Conservation (phyloP, 2,329 filamentous ascomycete species). For the Aspergillus transmontanensis region DNA sequence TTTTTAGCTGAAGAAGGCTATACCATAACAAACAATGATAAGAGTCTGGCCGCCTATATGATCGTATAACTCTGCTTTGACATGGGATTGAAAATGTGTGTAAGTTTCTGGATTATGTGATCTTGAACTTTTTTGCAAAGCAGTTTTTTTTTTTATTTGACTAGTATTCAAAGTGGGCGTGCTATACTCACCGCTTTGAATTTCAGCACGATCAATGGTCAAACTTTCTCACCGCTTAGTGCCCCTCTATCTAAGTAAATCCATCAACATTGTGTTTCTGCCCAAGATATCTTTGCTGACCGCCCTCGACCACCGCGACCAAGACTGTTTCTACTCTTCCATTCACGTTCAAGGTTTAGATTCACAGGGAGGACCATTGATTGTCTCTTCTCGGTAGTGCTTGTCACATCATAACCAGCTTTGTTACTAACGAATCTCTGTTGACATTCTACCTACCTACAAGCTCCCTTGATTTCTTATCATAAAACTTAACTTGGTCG, state of each 20-base stretch:
- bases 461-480: background rate
- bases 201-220: background rate
- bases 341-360: background rate
- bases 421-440: background rate
- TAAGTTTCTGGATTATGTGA: constrained; percentile 41
- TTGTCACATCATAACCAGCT: background rate
- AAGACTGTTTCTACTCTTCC: background rate
- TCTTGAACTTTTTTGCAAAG: constrained; percentile 35
- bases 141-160: constrained; percentile 25
- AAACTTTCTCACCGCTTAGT: constrained; percentile 1
- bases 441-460: background rate
- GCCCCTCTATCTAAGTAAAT: constrained; percentile 11
- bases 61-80: background rate
- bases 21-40: background rate
- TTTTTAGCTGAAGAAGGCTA: background rate
- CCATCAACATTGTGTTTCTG: constrained; percentile 12
- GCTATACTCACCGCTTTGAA: constrained; percentile 21
- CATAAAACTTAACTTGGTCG: background rate
- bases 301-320: constrained; percentile 8
- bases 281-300: constrained; percentile 12
- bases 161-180: constrained; percentile 14
- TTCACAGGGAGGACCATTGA: background rate
- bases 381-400: background rate
- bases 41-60: background rate
- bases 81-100: constrained; percentile 29